Conservation (phyloP, 495 filamentous ascomycete genomes). For the Penicillium goetzii region DNA sequence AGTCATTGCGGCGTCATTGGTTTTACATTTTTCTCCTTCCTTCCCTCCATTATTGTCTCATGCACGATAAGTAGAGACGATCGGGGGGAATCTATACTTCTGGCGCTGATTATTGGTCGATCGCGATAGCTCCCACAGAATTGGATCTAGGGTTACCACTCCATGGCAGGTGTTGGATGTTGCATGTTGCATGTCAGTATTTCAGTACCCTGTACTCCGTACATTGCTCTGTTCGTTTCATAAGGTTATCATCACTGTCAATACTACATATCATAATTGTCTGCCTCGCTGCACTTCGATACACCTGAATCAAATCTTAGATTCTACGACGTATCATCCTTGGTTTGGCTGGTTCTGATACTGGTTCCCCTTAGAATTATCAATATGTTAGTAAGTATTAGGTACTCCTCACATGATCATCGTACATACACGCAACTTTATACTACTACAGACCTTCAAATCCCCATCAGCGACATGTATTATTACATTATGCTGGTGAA, state of each 20-base stretch:
- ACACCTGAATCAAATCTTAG: background rate
- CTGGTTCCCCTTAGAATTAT: background rate
- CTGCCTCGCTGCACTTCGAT: background rate
- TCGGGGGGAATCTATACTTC: background rate
- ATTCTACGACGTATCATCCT: background rate
- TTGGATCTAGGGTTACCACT: constrained; percentile 5
- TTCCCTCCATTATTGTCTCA: background rate
- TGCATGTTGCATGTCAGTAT: background rate
- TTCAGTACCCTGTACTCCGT: background rate
- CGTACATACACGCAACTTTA: background rate
- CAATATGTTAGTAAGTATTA: no score
- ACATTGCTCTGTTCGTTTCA: no score
- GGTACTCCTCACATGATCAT: no score
- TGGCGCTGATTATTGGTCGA: constrained; percentile 5
- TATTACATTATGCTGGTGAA: background rate
- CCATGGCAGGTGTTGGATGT: background rate
- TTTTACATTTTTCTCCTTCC: background rate
- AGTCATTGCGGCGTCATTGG: constrained; percentile 9
- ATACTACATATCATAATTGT: no score
- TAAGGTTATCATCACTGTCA: no score
- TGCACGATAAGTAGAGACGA: background rate
- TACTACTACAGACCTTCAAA: background rate
- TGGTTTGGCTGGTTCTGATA: background rate
- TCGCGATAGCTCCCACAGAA: background rate
- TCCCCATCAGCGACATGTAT: background rate